phyloP scores from a whole-genome alignment of 164 flowering plant genomes.

The Tetracentron sinense region DNA sequence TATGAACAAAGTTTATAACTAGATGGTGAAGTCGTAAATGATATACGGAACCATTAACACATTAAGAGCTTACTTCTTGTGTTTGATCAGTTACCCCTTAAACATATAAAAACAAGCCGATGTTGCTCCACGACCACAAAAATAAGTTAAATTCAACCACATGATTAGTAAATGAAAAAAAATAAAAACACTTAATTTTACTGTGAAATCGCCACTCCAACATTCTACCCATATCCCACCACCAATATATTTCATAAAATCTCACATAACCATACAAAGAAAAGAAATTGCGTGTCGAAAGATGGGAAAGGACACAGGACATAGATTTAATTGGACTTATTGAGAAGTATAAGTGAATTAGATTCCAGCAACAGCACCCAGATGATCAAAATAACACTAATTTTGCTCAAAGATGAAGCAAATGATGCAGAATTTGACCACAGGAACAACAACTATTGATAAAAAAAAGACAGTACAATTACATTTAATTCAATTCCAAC shows the following conservation, averaged over 20 bases:
- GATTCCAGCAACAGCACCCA: neutral
- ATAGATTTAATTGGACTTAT: too few relatives aligned
- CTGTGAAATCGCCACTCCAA: neutral
- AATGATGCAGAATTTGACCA: neutral
- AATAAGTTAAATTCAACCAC: neutral
- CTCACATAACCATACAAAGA: neutral
- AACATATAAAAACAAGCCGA: too few relatives aligned
- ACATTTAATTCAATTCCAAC: conserved; percentile 2
- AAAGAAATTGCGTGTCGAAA: too few relatives aligned
- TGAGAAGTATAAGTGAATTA: too few relatives aligned
- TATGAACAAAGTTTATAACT: too few relatives aligned
- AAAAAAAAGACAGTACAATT: conserved; percentile 2
- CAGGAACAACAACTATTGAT: neutral
- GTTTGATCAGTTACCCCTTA: neutral
- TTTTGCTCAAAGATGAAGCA: neutral
- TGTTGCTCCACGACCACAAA: neutral
- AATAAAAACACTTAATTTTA: neutral
- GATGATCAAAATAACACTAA: neutral
- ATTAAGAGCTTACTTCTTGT: too few relatives aligned
- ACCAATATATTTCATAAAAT: neutral
- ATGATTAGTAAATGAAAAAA: neutral
- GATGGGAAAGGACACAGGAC: neutral
- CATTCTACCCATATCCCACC: neutral
- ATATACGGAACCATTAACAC: too few relatives aligned
- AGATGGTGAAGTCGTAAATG: neutral